Percentiles rank a stretch among this genome's conserved stretches.
These are phyloP conservation scores for Apiospora rasikravindrae DNA, from an alignment of 2,329 filamentous ascomycete species.

Conservation along the genomic window DNA sequence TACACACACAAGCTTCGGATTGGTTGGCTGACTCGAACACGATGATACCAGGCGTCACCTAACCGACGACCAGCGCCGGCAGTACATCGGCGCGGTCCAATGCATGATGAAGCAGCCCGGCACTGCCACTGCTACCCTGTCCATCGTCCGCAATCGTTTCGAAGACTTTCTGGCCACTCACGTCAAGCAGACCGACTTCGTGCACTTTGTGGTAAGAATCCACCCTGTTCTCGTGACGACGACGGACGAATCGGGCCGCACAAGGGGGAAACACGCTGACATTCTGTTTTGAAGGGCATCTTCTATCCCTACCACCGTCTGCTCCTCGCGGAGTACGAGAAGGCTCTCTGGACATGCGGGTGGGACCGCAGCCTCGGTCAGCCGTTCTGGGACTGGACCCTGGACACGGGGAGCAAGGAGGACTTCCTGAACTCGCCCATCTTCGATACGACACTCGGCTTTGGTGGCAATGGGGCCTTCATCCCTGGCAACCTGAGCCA, in stretches of 20 bases:
- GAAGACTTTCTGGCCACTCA: conserved; percentile 36
- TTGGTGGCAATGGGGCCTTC: conserved; percentile 26
- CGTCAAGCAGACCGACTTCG: conserved; percentile 30
- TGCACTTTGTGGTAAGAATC: conserved; percentile 28
- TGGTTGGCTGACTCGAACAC: neutral
- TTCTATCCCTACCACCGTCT: conserved; percentile 24
- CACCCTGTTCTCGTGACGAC: neutral
- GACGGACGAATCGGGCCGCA: neutral
- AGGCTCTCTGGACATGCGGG: conserved; percentile 31
- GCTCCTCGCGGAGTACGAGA: conserved; percentile 30
- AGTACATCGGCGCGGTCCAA: conserved; percentile 24
- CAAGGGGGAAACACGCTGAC: conserved; percentile 21
- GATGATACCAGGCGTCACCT: conserved; percentile 18
- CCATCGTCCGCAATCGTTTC: conserved; percentile 31
- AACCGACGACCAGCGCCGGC: conserved; percentile 17
- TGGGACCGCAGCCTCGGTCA: conserved; percentile 29
- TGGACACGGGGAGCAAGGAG: conserved; percentile 23
- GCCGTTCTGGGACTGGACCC: conserved; percentile 31
- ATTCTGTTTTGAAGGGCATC: neutral
- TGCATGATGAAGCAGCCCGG: conserved; percentile 21
- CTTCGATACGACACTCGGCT: conserved; percentile 24
- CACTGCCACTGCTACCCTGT: conserved; percentile 3
- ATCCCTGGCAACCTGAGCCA: conserved; percentile 20
- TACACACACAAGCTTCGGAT: neutral
- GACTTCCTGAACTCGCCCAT: conserved; percentile 24